These are phyloP conservation scores for Pilobolus umbonatus DNA, from an alignment of 192 early-diverging fungal species.

Conservation along the genomic window DNA sequence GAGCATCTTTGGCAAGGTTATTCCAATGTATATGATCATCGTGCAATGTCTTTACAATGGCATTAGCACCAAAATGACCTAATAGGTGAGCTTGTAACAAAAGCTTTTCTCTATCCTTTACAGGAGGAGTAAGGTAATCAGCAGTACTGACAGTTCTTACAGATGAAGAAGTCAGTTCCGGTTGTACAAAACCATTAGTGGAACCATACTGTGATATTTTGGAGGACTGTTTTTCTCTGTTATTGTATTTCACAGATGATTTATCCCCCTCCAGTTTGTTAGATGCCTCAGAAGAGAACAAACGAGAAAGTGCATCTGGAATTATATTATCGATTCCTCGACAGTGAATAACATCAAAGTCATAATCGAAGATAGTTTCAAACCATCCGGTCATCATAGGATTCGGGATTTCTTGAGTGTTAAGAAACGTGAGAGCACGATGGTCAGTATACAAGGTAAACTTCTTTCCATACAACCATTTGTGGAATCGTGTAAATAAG, in stretches of 20 bases:
- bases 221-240: too few species aligned
- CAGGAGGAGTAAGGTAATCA: not conserved
- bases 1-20: not conserved
- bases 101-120: not conserved
- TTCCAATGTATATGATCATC: not conserved
- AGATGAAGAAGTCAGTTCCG: too few species aligned
- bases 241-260: not conserved
- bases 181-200: too few species aligned
- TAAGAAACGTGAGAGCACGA: conserved; percentile 25
- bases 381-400: conserved; percentile 26
- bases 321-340: conserved; percentile 27
- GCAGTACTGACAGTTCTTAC: not conserved
- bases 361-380: conserved; percentile 27
- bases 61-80: not conserved
- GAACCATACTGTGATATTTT: not conserved
- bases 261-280: conserved; percentile 14
- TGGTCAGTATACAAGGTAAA: conserved; percentile 38
- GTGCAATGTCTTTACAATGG: not conserved
- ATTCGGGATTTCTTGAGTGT: conserved; percentile 18
- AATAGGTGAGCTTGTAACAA: not conserved
- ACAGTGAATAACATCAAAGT: conserved; percentile 19
- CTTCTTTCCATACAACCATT: conserved; percentile 29
- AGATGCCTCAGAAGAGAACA: not conserved
- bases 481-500: conserved; percentile 30
- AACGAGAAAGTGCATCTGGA: conserved; percentile 31